A percentile compares a stretch with the other conserved stretches of the same genome.
Evolutionary conservation across 345 rosid genomes (phyloP).

Genomic region (Triadica sebifera): DNA sequence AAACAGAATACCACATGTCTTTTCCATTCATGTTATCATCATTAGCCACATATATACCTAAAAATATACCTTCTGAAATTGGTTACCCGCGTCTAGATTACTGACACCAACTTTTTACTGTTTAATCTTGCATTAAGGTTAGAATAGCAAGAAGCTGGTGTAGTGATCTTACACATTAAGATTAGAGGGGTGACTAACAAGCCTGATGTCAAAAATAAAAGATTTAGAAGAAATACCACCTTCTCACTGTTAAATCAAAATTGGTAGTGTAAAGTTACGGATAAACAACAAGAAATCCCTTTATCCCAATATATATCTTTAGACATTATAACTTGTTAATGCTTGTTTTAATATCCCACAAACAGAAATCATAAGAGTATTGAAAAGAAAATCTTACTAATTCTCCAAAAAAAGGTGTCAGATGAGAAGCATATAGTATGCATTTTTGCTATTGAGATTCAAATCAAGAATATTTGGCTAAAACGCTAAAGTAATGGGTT

Average conservation of each 20-base stretch:
- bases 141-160: not conserved
- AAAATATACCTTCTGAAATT: not conserved
- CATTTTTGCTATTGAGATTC: constrained; percentile 19
- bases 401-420: not conserved
- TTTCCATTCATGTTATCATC: not conserved
- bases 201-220: not conserved
- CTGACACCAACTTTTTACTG: not conserved
- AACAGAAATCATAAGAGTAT: not conserved
- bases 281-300: not conserved
- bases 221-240: not conserved
- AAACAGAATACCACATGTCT: not conserved
- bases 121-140: not conserved
- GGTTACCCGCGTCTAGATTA: not conserved
- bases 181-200: not conserved
- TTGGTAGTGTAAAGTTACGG: not conserved
- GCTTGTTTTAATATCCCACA: not conserved
- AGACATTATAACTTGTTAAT: not conserved
- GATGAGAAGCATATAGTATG: not conserved
- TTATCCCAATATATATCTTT: constrained; percentile 3
- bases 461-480: not conserved
- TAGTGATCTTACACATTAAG: not conserved
- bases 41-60: not conserved
- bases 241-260: not conserved
- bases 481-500: not conserved
- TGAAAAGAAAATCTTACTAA: constrained; percentile 19